Base-by-base conservation (phyloP, 2,329 filamentous ascomycete species). In the Fusarium tuaranense region DNA sequence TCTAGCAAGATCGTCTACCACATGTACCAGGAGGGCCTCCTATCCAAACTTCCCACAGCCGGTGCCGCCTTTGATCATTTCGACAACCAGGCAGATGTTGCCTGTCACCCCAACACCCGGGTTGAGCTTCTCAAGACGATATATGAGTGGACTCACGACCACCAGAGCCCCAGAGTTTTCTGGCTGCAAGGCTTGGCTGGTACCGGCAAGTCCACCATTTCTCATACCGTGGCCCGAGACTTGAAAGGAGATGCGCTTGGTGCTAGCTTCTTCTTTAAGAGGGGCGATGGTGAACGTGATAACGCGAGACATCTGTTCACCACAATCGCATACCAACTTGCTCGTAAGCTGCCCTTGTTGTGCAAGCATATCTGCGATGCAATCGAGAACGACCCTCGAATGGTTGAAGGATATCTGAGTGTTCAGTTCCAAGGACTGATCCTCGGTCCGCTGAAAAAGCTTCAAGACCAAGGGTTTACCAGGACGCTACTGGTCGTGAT, bases 191-290 rank as follows among this genome's bases (percentile, higher is more conserved):
- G 82, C 4, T 82, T 83, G 75, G 83, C 82, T 13, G 82, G 83
- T 1, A 84, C 81, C 0, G 82, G 83, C 10, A 85, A 85, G 59
- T 85, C 83, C 1, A 85, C 82, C 7, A 82, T 85, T 2, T 79
- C 81, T 8, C 81, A 79, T 0, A 83, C 81, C 1, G 32, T 84
- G 3, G 81, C 81, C 27, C 22, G 36, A 13, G 30, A 10, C 0
- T 18, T 65, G 9, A 55, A 18, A 2, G 16, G 32, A 2, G 48
- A 32, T 20, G 27, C 36, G 2, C 78, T 84, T 48, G 80, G 78
- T 22, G 82, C 81, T 4, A 84, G 81, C 68, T 87, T 87, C 71
- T 86, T 87, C 77, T 88, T 87, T 75, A 85, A 84, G 63, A 81
- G 77, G 71, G 84, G 82, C 3, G 82, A 84, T 61, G 77, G 71